Conservation (phyloP, 1,284 basidiomycete genomes). For the Meira miltonrushii region DNA sequence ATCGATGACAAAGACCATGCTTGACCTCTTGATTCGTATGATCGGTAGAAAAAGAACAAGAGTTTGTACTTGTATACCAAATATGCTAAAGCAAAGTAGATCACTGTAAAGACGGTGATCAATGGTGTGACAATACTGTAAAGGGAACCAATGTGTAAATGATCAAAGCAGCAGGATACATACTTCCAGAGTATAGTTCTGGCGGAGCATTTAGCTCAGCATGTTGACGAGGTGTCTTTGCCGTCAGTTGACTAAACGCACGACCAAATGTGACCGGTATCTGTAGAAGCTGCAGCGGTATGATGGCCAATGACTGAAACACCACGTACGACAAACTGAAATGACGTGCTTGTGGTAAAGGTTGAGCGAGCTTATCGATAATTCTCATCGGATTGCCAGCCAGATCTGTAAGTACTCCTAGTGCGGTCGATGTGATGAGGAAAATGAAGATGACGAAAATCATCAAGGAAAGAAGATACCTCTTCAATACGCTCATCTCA, state of each 20-base stretch:
- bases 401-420: slow-evolving; percentile 62
- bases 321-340: slow-evolving; percentile 96
- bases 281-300: slow-evolving; percentile 76
- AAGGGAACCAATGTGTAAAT: slow-evolving; percentile 89
- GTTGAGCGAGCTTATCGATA: slow-evolving; percentile 47
- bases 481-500: slow-evolving; percentile 85
- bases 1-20: slow-evolving; percentile 68
- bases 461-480: slow-evolving; percentile 76
- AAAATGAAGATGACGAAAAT: slow-evolving; percentile 95
- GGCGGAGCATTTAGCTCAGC: slow-evolving; percentile 96
- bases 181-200: slow-evolving; percentile 65
- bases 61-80: slow-evolving; percentile 90
- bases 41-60: slow-evolving; percentile 87
- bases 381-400: slow-evolving; percentile 44
- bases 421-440: slow-evolving; percentile 80
- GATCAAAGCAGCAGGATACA: slow-evolving; percentile 89
- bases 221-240: slow-evolving; percentile 62
- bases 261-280: slow-evolving; percentile 40
- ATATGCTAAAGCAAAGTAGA: slow-evolving; percentile 86
- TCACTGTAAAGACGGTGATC: slow-evolving; percentile 85
- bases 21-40: slow-evolving; percentile 85
- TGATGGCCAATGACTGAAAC: slow-evolving; percentile 83
- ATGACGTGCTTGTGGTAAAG: slow-evolving; percentile 59
- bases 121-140: slow-evolving; percentile 93
- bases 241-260: slow-evolving; percentile 30